phyloP scores from a whole-genome alignment of 495 filamentous ascomycete genomes.

The Penicillium robsamsonii region DNA sequence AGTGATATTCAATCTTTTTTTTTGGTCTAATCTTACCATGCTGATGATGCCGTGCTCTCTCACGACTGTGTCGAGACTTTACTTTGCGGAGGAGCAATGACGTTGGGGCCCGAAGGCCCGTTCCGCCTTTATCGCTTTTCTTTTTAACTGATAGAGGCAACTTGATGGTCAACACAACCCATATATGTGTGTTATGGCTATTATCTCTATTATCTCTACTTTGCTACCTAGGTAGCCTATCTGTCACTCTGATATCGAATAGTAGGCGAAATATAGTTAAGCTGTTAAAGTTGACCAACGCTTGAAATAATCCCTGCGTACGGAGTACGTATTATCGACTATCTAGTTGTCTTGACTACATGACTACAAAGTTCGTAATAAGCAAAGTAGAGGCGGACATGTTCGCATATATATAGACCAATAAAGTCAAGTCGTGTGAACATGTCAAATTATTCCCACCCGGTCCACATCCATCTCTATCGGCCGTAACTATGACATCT shows the following conservation, averaged over 20 bases:
- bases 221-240: background rate
- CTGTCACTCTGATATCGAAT: background rate
- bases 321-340: background rate
- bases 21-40: conserved; percentile 5
- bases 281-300: background rate
- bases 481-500: background rate
- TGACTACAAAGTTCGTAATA: background rate
- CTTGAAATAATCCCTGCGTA: background rate
- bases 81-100: conserved; percentile 13
- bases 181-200: background rate
- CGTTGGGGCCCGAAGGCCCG: conserved; percentile 13
- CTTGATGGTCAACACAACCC: background rate
- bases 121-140: conserved; percentile 6
- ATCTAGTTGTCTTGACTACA: background rate
- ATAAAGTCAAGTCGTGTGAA: background rate
- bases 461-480: background rate
- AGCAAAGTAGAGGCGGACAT: background rate
- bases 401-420: background rate
- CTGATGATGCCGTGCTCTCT: background rate
- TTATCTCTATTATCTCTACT: background rate
- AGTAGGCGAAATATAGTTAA: background rate
- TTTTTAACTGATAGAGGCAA: background rate
- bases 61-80: conserved; percentile 5
- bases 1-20: background rate
- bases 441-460: background rate